Evolutionary conservation across 257 asterid species (phyloP).

Genomic region (Ilex asprella): DNA sequence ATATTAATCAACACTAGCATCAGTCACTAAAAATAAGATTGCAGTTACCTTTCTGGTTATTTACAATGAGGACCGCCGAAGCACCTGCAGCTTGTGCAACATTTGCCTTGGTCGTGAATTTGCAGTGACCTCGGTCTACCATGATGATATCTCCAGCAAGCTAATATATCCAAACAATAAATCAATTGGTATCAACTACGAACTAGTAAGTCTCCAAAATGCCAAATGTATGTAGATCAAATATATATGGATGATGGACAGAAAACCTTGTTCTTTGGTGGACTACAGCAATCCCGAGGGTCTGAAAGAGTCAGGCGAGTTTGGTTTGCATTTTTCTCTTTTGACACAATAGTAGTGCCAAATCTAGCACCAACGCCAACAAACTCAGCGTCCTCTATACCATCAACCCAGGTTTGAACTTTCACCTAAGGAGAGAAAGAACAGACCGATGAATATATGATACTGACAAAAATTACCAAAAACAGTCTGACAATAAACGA

Average conservation of each 20-base stretch:
- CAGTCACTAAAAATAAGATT: not conserved
- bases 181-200: not conserved
- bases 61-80: conserved; percentile 78
- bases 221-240: no score
- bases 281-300: conserved; percentile 73
- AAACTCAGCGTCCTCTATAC: conserved; percentile 61
- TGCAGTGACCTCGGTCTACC: conserved; percentile 88
- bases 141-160: conserved; percentile 64
- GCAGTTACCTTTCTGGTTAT: conserved; percentile 67
- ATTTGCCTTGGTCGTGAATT: conserved; percentile 74
- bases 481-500: not conserved
- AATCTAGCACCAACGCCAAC: conserved; percentile 96
- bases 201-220: not conserved
- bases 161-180: conserved; percentile 21
- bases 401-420: conserved; percentile 90
- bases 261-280: conserved; percentile 52
- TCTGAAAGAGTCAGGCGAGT: conserved; percentile 47
- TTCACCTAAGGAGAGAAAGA: conserved; percentile 45
- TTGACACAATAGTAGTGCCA: conserved; percentile 69
- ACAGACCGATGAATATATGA: not conserved
- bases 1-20: not conserved
- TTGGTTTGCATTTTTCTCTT: conserved; percentile 82
- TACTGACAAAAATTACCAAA: not conserved
- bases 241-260: not conserved
- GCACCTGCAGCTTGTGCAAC: conserved; percentile 91